Conservation (phyloP, 2,329 filamentous ascomycete genomes). For the Ophiostoma ips region DNA sequence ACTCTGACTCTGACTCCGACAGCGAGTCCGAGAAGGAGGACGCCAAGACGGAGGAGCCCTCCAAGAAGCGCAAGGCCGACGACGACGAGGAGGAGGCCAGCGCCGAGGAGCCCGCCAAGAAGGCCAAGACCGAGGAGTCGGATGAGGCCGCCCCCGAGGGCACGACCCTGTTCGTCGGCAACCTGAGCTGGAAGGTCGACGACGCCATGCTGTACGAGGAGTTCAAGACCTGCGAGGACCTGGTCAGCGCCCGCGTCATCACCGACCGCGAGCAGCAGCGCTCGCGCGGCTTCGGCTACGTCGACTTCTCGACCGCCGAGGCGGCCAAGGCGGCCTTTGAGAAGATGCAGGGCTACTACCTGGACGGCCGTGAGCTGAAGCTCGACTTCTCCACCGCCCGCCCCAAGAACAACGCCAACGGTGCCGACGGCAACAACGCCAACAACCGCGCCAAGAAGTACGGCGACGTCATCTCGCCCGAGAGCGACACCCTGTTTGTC, state of each 20-base stretch:
- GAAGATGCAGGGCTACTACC: slow-evolving; percentile 23
- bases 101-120: slow-evolving; percentile 55
- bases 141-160: slow-evolving; percentile 8
- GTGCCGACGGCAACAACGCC: slow-evolving; percentile 36
- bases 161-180: slow-evolving; percentile 74
- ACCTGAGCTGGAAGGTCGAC: slow-evolving; percentile 81
- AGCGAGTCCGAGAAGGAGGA: slow-evolving; percentile 20
- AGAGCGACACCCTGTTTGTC: slow-evolving; percentile 78
- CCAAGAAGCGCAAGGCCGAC: slow-evolving; percentile 57
- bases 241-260: slow-evolving; percentile 63
- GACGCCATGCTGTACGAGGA: slow-evolving; percentile 69
- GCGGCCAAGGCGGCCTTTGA: slow-evolving; percentile 26
- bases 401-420: slow-evolving; percentile 15
- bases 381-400: slow-evolving; percentile 25
- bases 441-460: slow-evolving; percentile 52
- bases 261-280: slow-evolving; percentile 68
- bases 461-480: slow-evolving; percentile 66
- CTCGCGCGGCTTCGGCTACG: slow-evolving; percentile 87
- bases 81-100: slow-evolving; percentile 30
- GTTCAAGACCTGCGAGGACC: slow-evolving; percentile 66
- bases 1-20: slow-evolving; percentile 17
- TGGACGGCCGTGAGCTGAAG: slow-evolving; percentile 25
- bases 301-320: slow-evolving; percentile 62
- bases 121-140: slow-evolving; percentile 26
- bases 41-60: slow-evolving; percentile 31